Conservation (phyloP, 1,139 yeast genomes). For the Lizanozyma gosingica region DNA sequence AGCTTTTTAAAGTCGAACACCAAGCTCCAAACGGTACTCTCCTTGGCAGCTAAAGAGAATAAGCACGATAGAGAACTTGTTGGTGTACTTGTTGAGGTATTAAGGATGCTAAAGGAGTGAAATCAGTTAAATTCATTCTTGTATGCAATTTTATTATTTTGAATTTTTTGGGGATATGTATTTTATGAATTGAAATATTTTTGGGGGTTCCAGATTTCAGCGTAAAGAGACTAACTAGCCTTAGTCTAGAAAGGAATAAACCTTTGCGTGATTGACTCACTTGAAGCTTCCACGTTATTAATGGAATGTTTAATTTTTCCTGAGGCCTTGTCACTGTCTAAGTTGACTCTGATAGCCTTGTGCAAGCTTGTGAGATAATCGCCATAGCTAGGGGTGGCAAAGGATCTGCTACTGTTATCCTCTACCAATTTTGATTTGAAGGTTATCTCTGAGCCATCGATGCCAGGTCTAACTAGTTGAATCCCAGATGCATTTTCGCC, state of each 20-base stretch:
- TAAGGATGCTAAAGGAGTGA: slow-evolving; percentile 1
- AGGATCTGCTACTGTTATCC: slow-evolving; percentile 50
- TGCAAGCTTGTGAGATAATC: slow-evolving; percentile 59
- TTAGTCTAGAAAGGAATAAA: slow-evolving; percentile 3
- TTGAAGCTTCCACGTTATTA: slow-evolving; percentile 14
- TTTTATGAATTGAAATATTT: too few species aligned
- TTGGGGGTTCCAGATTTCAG: too few species aligned
- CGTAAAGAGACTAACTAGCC: too few species aligned
- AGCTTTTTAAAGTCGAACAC: background rate
- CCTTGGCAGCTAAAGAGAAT: background rate
- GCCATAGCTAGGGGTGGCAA: slow-evolving; percentile 39
- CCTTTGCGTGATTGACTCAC: slow-evolving; percentile 6
- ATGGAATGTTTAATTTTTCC: slow-evolving; percentile 25
- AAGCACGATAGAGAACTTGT: background rate
- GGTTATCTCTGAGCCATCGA: slow-evolving; percentile 53
- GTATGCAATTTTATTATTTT: too few species aligned
- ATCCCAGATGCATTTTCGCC: slow-evolving; percentile 31
- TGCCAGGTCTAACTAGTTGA: slow-evolving; percentile 55
- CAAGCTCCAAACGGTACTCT: background rate
- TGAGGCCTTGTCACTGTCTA: slow-evolving; percentile 37
- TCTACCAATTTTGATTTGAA: slow-evolving; percentile 62
- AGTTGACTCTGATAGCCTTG: slow-evolving; percentile 45
- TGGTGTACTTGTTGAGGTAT: background rate
- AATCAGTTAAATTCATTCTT: slow-evolving; percentile 16
- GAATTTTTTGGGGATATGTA: too few species aligned